Base-by-base conservation (phyloP, 306 rosid species). In the Acmispon strigosus region DNA sequence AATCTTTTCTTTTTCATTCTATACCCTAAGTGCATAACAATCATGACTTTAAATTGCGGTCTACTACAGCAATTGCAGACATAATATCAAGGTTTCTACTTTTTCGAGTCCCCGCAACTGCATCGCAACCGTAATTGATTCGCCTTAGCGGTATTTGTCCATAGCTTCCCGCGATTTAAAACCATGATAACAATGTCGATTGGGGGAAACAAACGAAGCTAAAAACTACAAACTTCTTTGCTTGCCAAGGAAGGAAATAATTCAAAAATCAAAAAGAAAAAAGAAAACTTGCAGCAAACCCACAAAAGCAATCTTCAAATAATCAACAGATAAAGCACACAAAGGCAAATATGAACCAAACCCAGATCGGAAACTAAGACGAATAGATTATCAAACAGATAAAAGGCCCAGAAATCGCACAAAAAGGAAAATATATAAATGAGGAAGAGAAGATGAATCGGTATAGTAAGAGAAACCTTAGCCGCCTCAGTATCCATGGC, bases 291-390 rank as follows among this genome's bases (percentile, higher is more conserved):
- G 76, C 39, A 13, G 5, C 5, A 76, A 5, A 76, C 72, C 81
- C 74, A 37, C n/a, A 5, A 24, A 19, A 43, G 18, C 8, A 45
- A 75, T 37, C 29, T 59, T 44, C 0, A 17, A 42, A 71, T 61
- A 48, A 70, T 16, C 41, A 39, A 32, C 9, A 66, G 37, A 36
- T 18, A 56, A 51, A 59, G 73, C 44, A 39, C 5, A 19, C 2
- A 36, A 5, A 39, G n/a, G 12, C 29, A 20, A 45, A 65, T 16
- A 59, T 8, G 61, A 60, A 50, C 63, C 57, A 78, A 85, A 81
- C 80, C 84, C 77, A 81, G 78, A 84, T 62, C 52, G 68, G 12
- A 64, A 54, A 71, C 43, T 6, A 80, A 61, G 61, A 6, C 2
- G 44, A n/a, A 20, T 37, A 54, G 69, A 42, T 17, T 4, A 79